Base-by-base conservation (phyloP, 106 monocot genomes). In the Dactylorhiza incarnata region DNA sequence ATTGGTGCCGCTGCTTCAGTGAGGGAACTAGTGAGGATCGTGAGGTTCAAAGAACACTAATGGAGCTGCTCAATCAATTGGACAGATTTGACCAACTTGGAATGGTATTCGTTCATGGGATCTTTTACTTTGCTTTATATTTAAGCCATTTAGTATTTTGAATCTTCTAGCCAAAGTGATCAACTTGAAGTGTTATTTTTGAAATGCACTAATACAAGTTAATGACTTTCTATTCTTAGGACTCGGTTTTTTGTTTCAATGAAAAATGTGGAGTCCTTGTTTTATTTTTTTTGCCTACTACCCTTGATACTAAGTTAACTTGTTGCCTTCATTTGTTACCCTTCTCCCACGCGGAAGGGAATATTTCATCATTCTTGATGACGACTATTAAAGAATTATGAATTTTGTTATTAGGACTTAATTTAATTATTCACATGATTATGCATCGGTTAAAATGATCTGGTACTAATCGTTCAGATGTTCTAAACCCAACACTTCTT, bases 391-490 rank as follows among this genome's bases (percentile, higher is more conserved):
- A n/a, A n/a, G n/a, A n/a, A n/a, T 25, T 63, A 3, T 63, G 6
- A 24, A 9, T 63, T 25, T n/a, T 63, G 25, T 24, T 63, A 3
- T 22, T n/a, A 19, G 17, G 17, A 56, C 56, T 56, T 56, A 19
- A 19, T 20, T 5, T 63, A 44, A 44, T 44, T 68, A 9, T 56
- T 19, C 7, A 49, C 24, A 13, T 58, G 20, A 48, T n/a, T 71
- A n/a, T 71, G 55, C 74, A 15, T 49, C 50, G 95, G 95, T 96
- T 20, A 96, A 96, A 87, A 96, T 96, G 95, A 96, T 96, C 48
- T 92, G 95, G 93, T 47, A 96, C 95, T 48, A 96, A 96, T 75
- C 83, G 95, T 10, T 93, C 95, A 49, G 95, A 96, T 82, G 95
- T 96, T 67, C 73, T 96, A 9, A 93, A 96, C 74, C 95, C 95